A percentile compares a stretch with the other conserved stretches of the same genome.
Evolutionary conservation across 2,329 filamentous ascomycete genomes (phyloP).

Genomic region (Hypoxylon rubiginosum): DNA sequence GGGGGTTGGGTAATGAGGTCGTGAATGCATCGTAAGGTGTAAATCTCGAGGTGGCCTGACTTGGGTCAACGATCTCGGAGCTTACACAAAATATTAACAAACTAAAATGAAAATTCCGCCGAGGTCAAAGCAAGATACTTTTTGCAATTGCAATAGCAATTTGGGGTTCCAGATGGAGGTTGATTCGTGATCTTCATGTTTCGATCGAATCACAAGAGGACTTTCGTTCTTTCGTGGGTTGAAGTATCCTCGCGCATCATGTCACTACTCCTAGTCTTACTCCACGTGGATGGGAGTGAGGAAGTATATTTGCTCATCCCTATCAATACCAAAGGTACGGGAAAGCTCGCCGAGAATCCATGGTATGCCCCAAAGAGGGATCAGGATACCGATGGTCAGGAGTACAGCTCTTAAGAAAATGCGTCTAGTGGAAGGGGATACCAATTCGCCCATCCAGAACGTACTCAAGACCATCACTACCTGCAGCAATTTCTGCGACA

Average conservation of each 20-base stretch:
- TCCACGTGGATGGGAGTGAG: slow-evolving; percentile 25
- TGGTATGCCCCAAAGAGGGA: slow-evolving; percentile 16
- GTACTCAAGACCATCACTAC: slow-evolving; percentile 62
- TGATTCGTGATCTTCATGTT: background rate
- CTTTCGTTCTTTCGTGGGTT: slow-evolving; percentile 16
- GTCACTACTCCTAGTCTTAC: background rate
- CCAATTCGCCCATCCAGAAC: slow-evolving; percentile 47
- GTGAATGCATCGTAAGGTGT: background rate
- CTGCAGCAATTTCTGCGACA: slow-evolving; percentile 56
- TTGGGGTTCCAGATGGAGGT: background rate
- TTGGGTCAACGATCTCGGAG: background rate
- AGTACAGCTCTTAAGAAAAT: slow-evolving; percentile 25
- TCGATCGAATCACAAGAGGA: background rate
- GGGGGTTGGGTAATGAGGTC: background rate
- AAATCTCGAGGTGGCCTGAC: background rate
- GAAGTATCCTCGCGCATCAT: background rate
- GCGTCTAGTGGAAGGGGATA: slow-evolving; percentile 43
- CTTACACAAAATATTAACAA: background rate
- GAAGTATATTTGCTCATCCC: slow-evolving; percentile 29
- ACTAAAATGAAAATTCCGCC: background rate
- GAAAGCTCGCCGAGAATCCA: slow-evolving; percentile 20
- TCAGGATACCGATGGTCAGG: slow-evolving; percentile 22
- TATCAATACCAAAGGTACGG: slow-evolving; percentile 16
- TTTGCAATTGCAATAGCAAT: too few relatives aligned
- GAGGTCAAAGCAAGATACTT: too few relatives aligned